phyloP scores from a whole-genome alignment of 1,284 basidiomycete genomes.

The Cystobasidium sp. region DNA sequence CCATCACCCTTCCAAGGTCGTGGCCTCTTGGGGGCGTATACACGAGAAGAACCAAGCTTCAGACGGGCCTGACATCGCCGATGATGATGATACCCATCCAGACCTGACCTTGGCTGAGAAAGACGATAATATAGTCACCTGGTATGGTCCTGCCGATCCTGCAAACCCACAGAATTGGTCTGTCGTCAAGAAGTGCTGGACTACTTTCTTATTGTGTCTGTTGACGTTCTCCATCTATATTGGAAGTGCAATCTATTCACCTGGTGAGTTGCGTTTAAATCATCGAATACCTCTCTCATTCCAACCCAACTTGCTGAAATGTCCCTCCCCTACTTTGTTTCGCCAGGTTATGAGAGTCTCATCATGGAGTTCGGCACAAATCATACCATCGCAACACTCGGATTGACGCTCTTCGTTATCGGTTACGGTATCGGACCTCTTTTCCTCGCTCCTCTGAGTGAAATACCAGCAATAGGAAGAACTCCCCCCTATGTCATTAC shows the following conservation, averaged over 20 bases:
- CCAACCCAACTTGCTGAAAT: constrained; percentile 18
- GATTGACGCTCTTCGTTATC: constrained; percentile 46
- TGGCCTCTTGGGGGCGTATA: constrained; percentile 9
- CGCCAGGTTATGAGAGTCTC: constrained; percentile 25
- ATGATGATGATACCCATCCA: constrained; percentile 24
- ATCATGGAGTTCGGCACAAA: constrained; percentile 39
- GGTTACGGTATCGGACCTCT: constrained; percentile 41
- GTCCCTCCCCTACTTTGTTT: not conserved
- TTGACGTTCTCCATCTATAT: constrained; percentile 46
- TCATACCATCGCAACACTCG: constrained; percentile 42
- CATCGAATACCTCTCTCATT: not conserved
- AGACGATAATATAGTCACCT: constrained; percentile 39
- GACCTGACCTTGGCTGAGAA: constrained; percentile 13
- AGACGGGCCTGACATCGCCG: not conserved
- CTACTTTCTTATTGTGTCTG: constrained; percentile 43
- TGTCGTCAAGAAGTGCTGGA: constrained; percentile 43
- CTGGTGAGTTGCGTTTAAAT: not conserved
- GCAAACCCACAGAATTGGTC: constrained; percentile 44
- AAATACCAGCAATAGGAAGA: constrained; percentile 48
- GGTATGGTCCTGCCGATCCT: constrained; percentile 43
- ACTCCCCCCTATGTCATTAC: constrained; percentile 56
- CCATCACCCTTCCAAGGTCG: constrained; percentile 11
- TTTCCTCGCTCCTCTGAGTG: constrained; percentile 43
- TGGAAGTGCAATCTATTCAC: constrained; percentile 25
- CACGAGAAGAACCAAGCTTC: not conserved